Base-by-base conservation (phyloP, 2,329 filamentous ascomycete genomes). In the Cadophora sp. region DNA sequence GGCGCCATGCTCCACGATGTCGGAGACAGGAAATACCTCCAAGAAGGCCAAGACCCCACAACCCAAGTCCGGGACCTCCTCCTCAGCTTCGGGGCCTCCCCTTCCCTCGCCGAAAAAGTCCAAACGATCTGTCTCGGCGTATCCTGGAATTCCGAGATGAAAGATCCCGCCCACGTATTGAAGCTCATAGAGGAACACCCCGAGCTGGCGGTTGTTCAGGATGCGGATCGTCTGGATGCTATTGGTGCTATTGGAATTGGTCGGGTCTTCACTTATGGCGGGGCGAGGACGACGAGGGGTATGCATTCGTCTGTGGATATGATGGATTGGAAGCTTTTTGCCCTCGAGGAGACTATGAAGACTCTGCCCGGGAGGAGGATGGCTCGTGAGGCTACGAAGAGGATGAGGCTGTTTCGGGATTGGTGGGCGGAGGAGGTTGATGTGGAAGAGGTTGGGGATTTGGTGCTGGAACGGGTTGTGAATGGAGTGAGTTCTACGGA, bases 141-240 rank as follows among this genome's bases (percentile, higher is more conserved):
- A 20, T 93, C 91, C 69, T 97, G 93, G 81, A 89, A 87, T 3
- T 84, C 85, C 71, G 94, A 97, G 79, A 82, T 87, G 59, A 86
- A 85, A 73, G 83, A 94, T 73, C 88, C 89, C 0, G 79, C 79
- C 5, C 79, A 81, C 16, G 88, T 92, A 8, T 79, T 78, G n/a
- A 78, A 80, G 1, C 82, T 94, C n/a, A 82, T 96, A n/a, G 77
- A 76, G 6, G 75, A 80, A 36, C 82, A 91, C 76, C 92, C 92
- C 0, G 93, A 96, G 78, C 81, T 96, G 41, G 93, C 87, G 0
- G 86, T 97, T 58, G 93, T 97, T 39, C 94, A 97, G 80, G 95
- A 97, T 78, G 94, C 94, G 4, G 95, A 97, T 81, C 85, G 94
- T 7, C 82, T 98, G n/a, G 95, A 98, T 80, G 92, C 94, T 4